Conservation (phyloP, 768 basidiomycete genomes). For the Tricholomella constricta region DNA sequence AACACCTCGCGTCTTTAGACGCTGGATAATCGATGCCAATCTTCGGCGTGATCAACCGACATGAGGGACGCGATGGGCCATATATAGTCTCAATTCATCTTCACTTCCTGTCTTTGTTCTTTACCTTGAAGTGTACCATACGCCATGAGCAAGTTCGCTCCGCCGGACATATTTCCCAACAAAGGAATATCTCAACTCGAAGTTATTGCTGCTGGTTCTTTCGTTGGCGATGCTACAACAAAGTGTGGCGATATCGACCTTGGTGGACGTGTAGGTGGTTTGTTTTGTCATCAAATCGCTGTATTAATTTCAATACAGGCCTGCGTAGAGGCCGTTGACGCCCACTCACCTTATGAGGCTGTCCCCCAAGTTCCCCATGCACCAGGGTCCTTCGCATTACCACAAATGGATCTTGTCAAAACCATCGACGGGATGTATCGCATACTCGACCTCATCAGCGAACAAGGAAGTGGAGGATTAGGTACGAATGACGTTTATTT, state of each 20-base stretch:
- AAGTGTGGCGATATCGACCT: too few species aligned
- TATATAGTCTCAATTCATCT: not conserved
- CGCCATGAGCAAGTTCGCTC: too few species aligned
- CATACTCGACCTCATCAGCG: slow-evolving; percentile 54
- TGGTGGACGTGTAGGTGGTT: not conserved
- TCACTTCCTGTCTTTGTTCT: not conserved
- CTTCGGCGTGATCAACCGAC: not conserved
- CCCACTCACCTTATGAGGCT: too few species aligned
- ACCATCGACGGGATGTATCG: slow-evolving; percentile 50
- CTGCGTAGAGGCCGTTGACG: not conserved
- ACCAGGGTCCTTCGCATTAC: not conserved
- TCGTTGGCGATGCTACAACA: too few species aligned
- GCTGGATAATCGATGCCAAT: not conserved
- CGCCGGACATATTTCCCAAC: too few species aligned
- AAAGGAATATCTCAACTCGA: too few species aligned
- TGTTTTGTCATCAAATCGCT: not conserved
- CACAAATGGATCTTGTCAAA: slow-evolving; percentile 18
- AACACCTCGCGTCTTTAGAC: not conserved
- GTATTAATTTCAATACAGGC: not conserved
- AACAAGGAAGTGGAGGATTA: slow-evolving; percentile 51
- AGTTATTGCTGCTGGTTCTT: too few species aligned
- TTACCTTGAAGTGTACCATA: not conserved
- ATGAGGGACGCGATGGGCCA: not conserved
- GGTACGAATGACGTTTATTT: slow-evolving; percentile 34
- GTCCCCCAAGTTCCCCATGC: not conserved